Conservation (phyloP, 306 rosid genomes). For the Lathyrus tuberosus region DNA sequence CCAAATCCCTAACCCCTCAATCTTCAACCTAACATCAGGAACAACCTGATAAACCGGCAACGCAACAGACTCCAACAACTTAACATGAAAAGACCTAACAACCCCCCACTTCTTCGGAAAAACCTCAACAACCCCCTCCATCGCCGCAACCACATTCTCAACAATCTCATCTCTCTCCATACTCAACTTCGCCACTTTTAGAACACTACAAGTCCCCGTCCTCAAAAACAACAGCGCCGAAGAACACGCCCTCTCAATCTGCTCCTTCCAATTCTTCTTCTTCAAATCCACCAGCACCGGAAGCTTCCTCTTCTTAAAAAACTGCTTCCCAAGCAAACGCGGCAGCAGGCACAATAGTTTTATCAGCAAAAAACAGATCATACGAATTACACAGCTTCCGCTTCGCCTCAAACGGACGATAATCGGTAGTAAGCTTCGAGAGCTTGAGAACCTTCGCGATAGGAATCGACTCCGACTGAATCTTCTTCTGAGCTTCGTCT, state of each 20-base stretch:
- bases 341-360: constrained; percentile 62
- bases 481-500: constrained; percentile 50
- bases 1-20: constrained; percentile 48
- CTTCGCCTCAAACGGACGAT: constrained; percentile 72
- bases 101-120: constrained; percentile 75
- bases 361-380: constrained; percentile 70
- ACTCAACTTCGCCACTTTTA: constrained; percentile 60
- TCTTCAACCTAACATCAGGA: constrained; percentile 63
- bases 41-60: constrained; percentile 68
- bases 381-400: constrained; percentile 70
- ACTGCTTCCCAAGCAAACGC: constrained; percentile 63
- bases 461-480: constrained; percentile 59
- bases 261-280: constrained; percentile 80
- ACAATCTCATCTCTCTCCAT: constrained; percentile 60
- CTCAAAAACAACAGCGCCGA: constrained; percentile 60
- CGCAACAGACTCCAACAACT: constrained; percentile 66
- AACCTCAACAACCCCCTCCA: constrained; percentile 57
- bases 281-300: constrained; percentile 76
- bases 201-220: constrained; percentile 77
- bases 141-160: constrained; percentile 60
- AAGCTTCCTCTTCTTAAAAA: constrained; percentile 77
- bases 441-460: constrained; percentile 61
- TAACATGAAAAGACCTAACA: constrained; percentile 79
- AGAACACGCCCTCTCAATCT: constrained; percentile 56
- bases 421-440: constrained; percentile 71